phyloP scores from a whole-genome alignment of 129 eudicot species.

The Centrapalus pauciflorus region DNA sequence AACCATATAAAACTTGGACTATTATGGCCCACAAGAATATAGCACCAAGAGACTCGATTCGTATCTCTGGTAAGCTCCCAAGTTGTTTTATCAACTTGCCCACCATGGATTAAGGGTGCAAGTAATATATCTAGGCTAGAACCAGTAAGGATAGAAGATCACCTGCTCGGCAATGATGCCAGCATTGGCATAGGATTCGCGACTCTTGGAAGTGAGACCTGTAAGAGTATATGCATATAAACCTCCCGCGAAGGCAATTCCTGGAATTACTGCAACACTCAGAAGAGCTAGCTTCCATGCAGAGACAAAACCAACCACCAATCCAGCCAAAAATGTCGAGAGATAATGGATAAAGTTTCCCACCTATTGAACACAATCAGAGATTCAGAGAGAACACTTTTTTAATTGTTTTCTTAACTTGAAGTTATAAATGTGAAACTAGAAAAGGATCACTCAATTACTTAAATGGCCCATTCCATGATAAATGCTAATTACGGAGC shows the following conservation, averaged over 20 bases:
- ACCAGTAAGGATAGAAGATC: conserved; percentile 6
- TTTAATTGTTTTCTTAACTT: too few relatives aligned
- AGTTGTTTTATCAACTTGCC: background rate
- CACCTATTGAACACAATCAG: conserved; percentile 38
- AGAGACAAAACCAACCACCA: conserved; percentile 99
- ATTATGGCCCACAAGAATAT: too few relatives aligned
- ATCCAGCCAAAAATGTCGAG: conserved; percentile 93
- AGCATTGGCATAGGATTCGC: conserved; percentile 96
- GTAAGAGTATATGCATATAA: conserved; percentile 91
- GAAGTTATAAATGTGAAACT: background rate
- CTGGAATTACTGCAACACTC: conserved; percentile 95
- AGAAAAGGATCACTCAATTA: background rate
- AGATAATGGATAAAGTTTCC: conserved; percentile 97
- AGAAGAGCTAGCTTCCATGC: conserved; percentile 97
- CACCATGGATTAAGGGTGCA: background rate
- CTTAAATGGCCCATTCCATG: background rate
- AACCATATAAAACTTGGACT: too few relatives aligned
- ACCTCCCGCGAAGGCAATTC: conserved; percentile 99
- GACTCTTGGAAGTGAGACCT: conserved; percentile 94
- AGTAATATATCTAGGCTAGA: background rate
- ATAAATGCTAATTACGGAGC: background rate
- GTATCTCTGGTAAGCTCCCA: too few relatives aligned
- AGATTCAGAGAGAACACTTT: too few relatives aligned
- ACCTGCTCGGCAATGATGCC: conserved; percentile 98
- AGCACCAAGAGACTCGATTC: too few relatives aligned